Conservation (phyloP, 2,329 filamentous ascomycete species). For the Claviceps sorghi region DNA sequence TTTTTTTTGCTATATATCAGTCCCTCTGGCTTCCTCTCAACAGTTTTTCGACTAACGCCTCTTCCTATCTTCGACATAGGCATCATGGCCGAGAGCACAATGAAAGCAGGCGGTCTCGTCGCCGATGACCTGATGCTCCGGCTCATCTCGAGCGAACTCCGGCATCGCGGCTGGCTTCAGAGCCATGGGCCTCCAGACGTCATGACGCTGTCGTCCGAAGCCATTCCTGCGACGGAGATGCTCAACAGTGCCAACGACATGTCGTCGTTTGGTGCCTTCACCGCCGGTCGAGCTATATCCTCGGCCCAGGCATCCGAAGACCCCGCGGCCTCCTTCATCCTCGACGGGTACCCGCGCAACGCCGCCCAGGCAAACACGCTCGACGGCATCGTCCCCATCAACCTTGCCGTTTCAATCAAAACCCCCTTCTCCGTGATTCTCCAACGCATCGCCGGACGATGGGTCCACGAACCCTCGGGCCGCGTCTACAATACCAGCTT, state of each 20-base stretch:
- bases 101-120: conserved; percentile 80
- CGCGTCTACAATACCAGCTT: conserved; percentile 92
- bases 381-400: conserved; percentile 78
- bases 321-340: conserved; percentile 75
- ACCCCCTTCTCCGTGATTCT: conserved; percentile 81
- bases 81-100: conserved; percentile 77
- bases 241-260: conserved; percentile 15
- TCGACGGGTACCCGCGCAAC: conserved; percentile 92
- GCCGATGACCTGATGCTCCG: conserved; percentile 83
- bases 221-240: conserved; percentile 20
- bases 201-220: conserved; percentile 36
- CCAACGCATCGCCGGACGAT: conserved; percentile 77
- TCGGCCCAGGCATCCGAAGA: conserved; percentile 43
- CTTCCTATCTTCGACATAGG: conserved; percentile 33
- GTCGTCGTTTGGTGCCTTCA: conserved; percentile 1
- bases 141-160: conserved; percentile 81
- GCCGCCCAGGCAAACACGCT: conserved; percentile 64
- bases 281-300: conserved; percentile 9
- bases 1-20: too few species aligned
- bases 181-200: conserved; percentile 29
- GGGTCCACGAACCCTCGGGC: conserved; percentile 85
- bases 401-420: conserved; percentile 74
- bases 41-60: conserved; percentile 3
- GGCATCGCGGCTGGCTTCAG: conserved; percentile 69
- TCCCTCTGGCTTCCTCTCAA: too few species aligned